Evolutionary conservation across 371 early-diverging fungal genomes (phyloP).

Genomic region (Mortierella sp.): DNA sequence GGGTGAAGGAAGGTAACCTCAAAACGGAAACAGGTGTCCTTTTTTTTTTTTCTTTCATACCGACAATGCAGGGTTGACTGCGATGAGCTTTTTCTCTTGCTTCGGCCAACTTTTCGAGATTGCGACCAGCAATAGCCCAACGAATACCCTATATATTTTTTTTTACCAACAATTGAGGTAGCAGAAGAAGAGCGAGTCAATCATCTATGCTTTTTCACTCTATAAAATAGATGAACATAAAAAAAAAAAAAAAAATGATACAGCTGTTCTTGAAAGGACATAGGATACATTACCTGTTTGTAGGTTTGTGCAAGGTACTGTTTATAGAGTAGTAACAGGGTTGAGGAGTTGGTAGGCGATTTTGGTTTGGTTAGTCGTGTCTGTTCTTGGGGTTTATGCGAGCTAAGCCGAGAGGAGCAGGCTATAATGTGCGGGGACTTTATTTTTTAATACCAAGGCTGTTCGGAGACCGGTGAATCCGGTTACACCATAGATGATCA

Average conservation of each 20-base stretch:
- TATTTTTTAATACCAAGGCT: conserved; percentile 62
- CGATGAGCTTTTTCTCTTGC: conserved; percentile 54
- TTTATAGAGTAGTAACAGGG: neutral
- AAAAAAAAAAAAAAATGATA: neutral
- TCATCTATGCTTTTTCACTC: no score
- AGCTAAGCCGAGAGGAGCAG: neutral
- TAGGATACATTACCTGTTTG: conserved; percentile 43
- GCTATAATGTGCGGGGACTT: neutral
- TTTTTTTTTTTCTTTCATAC: conserved; percentile 22
- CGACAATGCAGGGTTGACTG: conserved; percentile 51
- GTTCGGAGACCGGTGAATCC: conserved; percentile 87
- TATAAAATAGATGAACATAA: no score
- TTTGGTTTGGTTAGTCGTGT: neutral
- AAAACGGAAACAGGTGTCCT: neutral
- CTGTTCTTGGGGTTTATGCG: neutral
- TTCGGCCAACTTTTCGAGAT: conserved; percentile 64
- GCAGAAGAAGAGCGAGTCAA: no score
- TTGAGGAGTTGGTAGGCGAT: neutral
- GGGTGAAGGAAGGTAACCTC: neutral
- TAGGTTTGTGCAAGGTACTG: conserved; percentile 48
- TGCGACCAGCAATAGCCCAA: conserved; percentile 83
- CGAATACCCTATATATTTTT: conserved; percentile 47
- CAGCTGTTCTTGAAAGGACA: neutral
- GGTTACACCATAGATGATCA: conserved; percentile 85
- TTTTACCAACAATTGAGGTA: no score